Conservation (phyloP, 73 alveolate species). For the Tetrahymena elliotti region DNA sequence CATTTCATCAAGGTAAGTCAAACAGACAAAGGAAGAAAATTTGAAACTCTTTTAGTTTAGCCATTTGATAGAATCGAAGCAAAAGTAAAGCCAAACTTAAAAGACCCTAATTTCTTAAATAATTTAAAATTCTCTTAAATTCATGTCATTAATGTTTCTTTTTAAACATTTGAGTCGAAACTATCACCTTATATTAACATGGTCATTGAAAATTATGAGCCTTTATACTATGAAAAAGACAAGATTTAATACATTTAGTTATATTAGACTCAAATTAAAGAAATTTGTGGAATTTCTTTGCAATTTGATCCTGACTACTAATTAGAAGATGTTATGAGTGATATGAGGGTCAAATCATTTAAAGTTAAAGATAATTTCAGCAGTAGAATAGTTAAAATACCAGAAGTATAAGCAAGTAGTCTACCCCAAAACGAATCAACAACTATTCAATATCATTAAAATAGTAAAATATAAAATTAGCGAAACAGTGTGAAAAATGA, state of each 20-base stretch:
- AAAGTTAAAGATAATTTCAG: neutral
- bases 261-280: neutral
- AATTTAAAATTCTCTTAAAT: neutral
- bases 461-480: neutral
- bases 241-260: too few relatives aligned
- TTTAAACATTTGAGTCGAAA: neutral
- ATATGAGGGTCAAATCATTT: neutral
- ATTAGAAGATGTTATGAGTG: neutral
- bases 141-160: neutral
- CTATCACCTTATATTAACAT: neutral
- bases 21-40: neutral
- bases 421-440: neutral
- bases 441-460: neutral
- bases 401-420: neutral
- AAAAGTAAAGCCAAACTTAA: neutral
- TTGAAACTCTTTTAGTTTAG: neutral
- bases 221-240: neutral
- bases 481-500: neutral
- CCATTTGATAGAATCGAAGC: neutral
- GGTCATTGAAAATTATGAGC: neutral
- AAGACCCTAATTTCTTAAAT: neutral
- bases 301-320: neutral
- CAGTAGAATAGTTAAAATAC: neutral
- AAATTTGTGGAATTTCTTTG: neutral
- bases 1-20: neutral